phyloP scores from a whole-genome alignment of 345 rosid species.

The Linum tenue region DNA sequence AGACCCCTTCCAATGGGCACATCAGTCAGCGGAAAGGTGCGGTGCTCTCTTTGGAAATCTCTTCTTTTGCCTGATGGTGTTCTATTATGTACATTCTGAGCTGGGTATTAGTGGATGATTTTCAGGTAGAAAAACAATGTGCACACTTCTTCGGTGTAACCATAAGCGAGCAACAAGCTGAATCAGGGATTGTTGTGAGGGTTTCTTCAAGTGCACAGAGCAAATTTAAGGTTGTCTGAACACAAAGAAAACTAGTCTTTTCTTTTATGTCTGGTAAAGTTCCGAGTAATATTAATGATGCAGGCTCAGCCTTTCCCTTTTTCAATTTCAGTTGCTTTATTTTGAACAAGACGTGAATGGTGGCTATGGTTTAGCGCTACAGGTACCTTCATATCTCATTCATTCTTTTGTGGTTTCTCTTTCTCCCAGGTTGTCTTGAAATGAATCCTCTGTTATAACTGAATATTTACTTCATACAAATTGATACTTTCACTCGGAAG shows the following conservation, averaged over 20 bases:
- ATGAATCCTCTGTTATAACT: no score
- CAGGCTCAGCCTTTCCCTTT: constrained; percentile 1
- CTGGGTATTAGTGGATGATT: background rate
- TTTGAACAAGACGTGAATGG: constrained; percentile 88
- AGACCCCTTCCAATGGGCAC: constrained; percentile 98
- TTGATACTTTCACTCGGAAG: no score
- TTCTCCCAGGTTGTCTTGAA: background rate
- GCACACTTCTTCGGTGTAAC: constrained; percentile 98
- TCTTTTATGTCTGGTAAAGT: background rate
- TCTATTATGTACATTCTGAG: no score
- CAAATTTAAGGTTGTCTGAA: constrained; percentile 72
- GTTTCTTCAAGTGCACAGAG: constrained; percentile 86
- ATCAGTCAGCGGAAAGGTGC: constrained; percentile 96
- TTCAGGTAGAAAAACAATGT: constrained; percentile 89
- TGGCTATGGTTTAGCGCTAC: constrained; percentile 93
- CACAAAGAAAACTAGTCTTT: constrained; percentile 2
- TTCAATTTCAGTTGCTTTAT: constrained; percentile 68
- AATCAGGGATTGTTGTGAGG: constrained; percentile 89
- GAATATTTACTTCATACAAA: no score
- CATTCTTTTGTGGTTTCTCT: constrained; percentile 1
- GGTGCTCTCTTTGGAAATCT: no score
- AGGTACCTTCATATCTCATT: constrained; percentile 36
- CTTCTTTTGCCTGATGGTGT: no score
- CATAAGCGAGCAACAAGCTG: constrained; percentile 84
- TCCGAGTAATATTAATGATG: no score